A percentile compares a stretch with the other conserved stretches of the same genome.
phyloP scores from a whole-genome alignment of 2,329 filamentous ascomycete species.

The Pseudogymnoascus verrucosus region DNA sequence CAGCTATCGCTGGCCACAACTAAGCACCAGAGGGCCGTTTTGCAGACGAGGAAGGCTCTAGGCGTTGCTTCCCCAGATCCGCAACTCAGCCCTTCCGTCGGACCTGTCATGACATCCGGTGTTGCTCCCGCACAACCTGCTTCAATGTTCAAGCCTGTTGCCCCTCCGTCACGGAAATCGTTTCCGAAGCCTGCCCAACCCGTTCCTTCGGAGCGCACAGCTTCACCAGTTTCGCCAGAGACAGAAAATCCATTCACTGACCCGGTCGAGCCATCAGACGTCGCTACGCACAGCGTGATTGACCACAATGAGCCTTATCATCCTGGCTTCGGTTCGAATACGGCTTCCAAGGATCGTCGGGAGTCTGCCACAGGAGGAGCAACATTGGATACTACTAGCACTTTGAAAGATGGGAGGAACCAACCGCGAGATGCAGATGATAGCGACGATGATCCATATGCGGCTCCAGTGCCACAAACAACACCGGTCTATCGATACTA shows the following conservation, averaged over 20 bases:
- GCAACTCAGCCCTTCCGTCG: slow-evolving; percentile 9
- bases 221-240: slow-evolving; percentile 16
- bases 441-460: slow-evolving; percentile 16
- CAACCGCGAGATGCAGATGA: slow-evolving; percentile 12
- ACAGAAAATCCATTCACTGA: slow-evolving; percentile 25
- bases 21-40: slow-evolving; percentile 73
- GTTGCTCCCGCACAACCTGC: slow-evolving; percentile 12
- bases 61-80: slow-evolving; percentile 30
- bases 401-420: not conserved
- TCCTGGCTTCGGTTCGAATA: slow-evolving; percentile 25
- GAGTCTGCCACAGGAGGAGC: slow-evolving; percentile 19
- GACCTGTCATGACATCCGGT: slow-evolving; percentile 1
- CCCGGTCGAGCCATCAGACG: slow-evolving; percentile 13
- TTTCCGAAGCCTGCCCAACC: slow-evolving; percentile 8
- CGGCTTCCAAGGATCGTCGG: slow-evolving; percentile 22
- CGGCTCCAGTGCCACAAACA: slow-evolving; percentile 14
- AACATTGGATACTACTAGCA: slow-evolving; percentile 24
- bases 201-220: slow-evolving; percentile 10
- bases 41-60: slow-evolving; percentile 51
- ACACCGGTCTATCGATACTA: slow-evolving; percentile 24
- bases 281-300: not conserved
- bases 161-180: slow-evolving; percentile 10
- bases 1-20: slow-evolving; percentile 75
- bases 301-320: slow-evolving; percentile 26
- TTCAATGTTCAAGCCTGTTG: slow-evolving; percentile 10